Evolutionary conservation across 1,284 basidiomycete genomes (phyloP), one percentile per base, ranked within the genome.

Genomic region (Mycena citricolor): DNA sequence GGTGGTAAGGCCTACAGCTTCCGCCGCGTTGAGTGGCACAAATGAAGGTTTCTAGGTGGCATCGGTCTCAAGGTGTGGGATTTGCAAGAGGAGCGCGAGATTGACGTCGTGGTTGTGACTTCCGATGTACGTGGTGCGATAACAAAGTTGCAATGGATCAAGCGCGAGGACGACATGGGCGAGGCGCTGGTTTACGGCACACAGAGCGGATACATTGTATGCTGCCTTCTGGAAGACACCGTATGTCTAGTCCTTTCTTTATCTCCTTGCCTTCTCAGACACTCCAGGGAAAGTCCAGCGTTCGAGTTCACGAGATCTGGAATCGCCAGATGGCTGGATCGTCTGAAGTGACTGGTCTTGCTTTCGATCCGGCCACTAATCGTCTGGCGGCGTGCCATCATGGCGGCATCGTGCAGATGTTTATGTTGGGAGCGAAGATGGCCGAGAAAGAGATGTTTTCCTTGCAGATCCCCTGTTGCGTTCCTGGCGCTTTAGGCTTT

Each of bases 401-500:
- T 22, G 47, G 47, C 23, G 47, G 42, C 29, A 25, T 52, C 29
- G 44, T 54, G 13, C 54, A 54, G 30, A 23, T 56, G 23, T 48
- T 49, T 39, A 12, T 42, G 13, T 21, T 56, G 6, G 35, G 45
- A 32, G 25, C 25, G 32, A 40, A 35, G 20, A 51, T 54, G 49
- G 26, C 32, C 10, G 28, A 49, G 11, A 16, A 24, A 17, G 29
- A 34, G 26, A 44, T 54, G 39, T 56, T 54, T 47, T 25, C 54
- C 34, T 26, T 52, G 31, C 37, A 31, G 34, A 34, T 54, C 17
- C 26, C 34, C n/a, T 37, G 49, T 19, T 30, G 38, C 30, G 34
- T 36, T 16, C 52, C 46, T 21, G 42, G 47, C 29, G 52, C 49
- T 7, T 39, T 56, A n/a, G 49, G 34, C n/a, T 56, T 56, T 21